phyloP scores from a whole-genome alignment of 2,329 filamentous ascomycete species.

The Hymenoscyphus fructigenus region DNA sequence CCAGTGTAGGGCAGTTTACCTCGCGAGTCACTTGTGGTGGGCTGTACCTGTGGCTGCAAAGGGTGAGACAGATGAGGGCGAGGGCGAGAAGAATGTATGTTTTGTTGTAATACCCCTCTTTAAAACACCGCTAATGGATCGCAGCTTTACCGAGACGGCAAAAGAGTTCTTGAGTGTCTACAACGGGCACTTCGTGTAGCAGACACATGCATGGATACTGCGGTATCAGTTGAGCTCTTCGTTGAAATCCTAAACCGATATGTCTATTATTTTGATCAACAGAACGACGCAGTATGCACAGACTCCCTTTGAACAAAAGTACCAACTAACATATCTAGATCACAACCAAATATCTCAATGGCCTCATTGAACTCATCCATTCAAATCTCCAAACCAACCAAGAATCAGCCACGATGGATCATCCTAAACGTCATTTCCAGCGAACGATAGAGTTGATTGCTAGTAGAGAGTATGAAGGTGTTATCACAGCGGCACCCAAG shows the following conservation, averaged over 20 bases:
- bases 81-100: slow-evolving; percentile 65
- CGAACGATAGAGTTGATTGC: slow-evolving; percentile 92
- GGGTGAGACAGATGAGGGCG: slow-evolving; percentile 74
- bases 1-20: slow-evolving; percentile 93
- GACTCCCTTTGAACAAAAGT: neutral
- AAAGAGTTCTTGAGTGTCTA: slow-evolving; percentile 92
- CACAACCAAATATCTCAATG: slow-evolving; percentile 96
- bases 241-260: slow-evolving; percentile 98
- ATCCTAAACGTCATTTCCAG: slow-evolving; percentile 89
- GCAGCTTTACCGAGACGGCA: slow-evolving; percentile 93
- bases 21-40: slow-evolving; percentile 98
- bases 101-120: too few species aligned
- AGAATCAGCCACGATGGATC: slow-evolving; percentile 80
- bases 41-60: slow-evolving; percentile 77
- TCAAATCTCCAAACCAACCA: slow-evolving; percentile 87
- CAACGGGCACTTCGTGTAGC: slow-evolving; percentile 94
- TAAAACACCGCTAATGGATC: slow-evolving; percentile 26
- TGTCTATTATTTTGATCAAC: slow-evolving; percentile 98
- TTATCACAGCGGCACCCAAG: slow-evolving; percentile 53
- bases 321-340: slow-evolving; percentile 47
- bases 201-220: slow-evolving; percentile 98
- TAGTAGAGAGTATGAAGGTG: slow-evolving; percentile 87
- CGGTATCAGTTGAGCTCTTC: slow-evolving; percentile 94
- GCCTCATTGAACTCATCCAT: slow-evolving; percentile 96
- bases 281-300: slow-evolving; percentile 80